A percentile compares a stretch with the other conserved stretches of the same genome.
Evolutionary conservation across 1,284 basidiomycete genomes (phyloP).

Genomic region (Marasmius tenuissimus): DNA sequence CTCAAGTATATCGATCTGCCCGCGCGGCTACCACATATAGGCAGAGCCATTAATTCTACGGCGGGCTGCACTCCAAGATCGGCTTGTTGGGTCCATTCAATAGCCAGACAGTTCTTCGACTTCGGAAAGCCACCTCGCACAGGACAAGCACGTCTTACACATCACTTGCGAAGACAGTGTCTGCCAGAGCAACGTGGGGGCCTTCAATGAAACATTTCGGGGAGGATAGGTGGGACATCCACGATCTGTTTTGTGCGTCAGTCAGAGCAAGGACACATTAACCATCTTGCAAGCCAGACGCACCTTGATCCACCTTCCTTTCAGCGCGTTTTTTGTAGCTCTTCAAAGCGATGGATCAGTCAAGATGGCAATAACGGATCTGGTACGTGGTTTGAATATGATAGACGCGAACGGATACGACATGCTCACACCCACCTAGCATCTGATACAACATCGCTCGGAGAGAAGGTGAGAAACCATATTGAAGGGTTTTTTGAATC

Average conservation of each 20-base stretch:
- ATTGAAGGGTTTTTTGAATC: slow-evolving; percentile 69
- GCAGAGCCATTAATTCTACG: slow-evolving; percentile 67
- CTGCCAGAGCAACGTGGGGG: slow-evolving; percentile 12
- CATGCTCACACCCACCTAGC: slow-evolving; percentile 37
- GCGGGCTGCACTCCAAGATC: slow-evolving; percentile 55
- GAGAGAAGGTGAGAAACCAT: slow-evolving; percentile 59
- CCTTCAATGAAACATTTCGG: slow-evolving; percentile 16
- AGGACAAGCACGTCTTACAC: slow-evolving; percentile 25
- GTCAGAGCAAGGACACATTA: slow-evolving; percentile 1
- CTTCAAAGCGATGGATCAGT: slow-evolving; percentile 60
- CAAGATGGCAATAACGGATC: slow-evolving; percentile 52
- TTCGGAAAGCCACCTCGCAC: neutral
- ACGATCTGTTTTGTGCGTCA: too few relatives aligned
- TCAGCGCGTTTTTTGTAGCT: slow-evolving; percentile 53
- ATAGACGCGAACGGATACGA: neutral
- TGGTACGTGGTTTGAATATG: slow-evolving; percentile 23
- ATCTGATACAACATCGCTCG: slow-evolving; percentile 48
- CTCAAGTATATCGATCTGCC: slow-evolving; percentile 63
- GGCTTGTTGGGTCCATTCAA: slow-evolving; percentile 61
- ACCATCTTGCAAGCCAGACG: slow-evolving; percentile 8
- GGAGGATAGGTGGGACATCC: slow-evolving; percentile 45
- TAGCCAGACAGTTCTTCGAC: slow-evolving; percentile 44
- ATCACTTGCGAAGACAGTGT: slow-evolving; percentile 42
- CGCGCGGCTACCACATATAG: slow-evolving; percentile 67
- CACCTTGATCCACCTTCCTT: slow-evolving; percentile 54